Conservation (phyloP, 2,329 filamentous ascomycete species). For the Fusarium metavorans region DNA sequence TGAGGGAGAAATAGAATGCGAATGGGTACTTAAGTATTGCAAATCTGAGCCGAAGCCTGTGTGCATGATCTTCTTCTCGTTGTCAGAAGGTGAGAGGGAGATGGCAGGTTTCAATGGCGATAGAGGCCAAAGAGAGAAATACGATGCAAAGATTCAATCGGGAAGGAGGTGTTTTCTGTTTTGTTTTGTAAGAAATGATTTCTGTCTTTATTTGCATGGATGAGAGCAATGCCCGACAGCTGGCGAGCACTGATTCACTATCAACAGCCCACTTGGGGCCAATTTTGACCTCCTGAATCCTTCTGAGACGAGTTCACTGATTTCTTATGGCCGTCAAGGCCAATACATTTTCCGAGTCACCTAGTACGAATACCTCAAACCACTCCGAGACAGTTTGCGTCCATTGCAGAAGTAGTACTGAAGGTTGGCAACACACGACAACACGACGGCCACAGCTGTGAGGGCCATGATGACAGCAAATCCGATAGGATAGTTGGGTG, state of each 20-base stretch:
- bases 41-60: neutral
- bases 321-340: fast-evolving
- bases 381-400: slow-evolving; percentile 14
- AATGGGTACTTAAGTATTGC: neutral
- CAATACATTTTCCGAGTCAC: neutral
- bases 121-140: neutral
- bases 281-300: neutral
- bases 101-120: neutral
- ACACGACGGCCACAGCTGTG: slow-evolving; percentile 10
- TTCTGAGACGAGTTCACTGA: neutral
- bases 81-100: neutral
- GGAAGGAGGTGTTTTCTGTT: neutral
- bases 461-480: slow-evolving; percentile 40
- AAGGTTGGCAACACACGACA: slow-evolving; percentile 26
- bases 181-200: neutral
- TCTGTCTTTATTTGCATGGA: neutral
- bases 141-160: neutral
- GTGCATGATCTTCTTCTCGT: neutral
- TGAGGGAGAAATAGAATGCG: neutral
- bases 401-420: slow-evolving; percentile 32
- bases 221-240: neutral
- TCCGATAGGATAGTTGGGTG: slow-evolving; percentile 38
- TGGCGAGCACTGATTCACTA: slow-evolving; percentile 7
- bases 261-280: neutral
- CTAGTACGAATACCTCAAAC: slow-evolving; percentile 15